phyloP scores from a whole-genome alignment of 331 rosid species.

The Malus hybrid region DNA sequence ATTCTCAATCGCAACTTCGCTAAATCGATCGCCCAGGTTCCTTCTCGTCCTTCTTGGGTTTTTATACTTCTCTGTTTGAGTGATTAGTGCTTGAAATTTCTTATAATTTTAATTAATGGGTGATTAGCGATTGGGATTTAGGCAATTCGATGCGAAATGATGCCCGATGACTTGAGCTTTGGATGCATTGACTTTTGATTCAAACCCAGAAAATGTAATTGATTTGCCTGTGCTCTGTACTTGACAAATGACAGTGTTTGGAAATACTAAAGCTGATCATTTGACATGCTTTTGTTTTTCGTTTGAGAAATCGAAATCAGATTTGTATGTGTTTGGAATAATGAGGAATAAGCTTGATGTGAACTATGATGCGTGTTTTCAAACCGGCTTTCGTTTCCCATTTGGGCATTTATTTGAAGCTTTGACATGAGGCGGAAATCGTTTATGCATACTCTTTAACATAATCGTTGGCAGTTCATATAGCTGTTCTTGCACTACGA shows the following conservation, averaged over 20 bases:
- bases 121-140: neutral
- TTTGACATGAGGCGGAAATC: neutral
- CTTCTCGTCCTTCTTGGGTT: neutral
- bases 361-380: too few species aligned
- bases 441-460: neutral
- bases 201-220: neutral
- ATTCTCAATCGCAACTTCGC: slow-evolving; percentile 24
- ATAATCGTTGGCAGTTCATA: neutral
- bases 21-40: slow-evolving; percentile 40
- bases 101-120: neutral
- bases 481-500: neutral
- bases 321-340: neutral
- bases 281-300: neutral
- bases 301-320: neutral
- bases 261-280: neutral
- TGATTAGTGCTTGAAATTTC: neutral
- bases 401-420: neutral
- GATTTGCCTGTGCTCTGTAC: neutral
- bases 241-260: neutral
- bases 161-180: neutral
- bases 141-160: neutral
- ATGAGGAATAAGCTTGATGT: neutral
- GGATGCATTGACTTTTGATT: slow-evolving; percentile 6
- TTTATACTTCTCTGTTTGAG: neutral
- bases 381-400: too few species aligned